Percentiles rank a stretch among this genome's conserved stretches.
These are phyloP conservation scores for Neurospora sp. DNA, from an alignment of 495 filamentous ascomycete species.

Conservation along the genomic window DNA sequence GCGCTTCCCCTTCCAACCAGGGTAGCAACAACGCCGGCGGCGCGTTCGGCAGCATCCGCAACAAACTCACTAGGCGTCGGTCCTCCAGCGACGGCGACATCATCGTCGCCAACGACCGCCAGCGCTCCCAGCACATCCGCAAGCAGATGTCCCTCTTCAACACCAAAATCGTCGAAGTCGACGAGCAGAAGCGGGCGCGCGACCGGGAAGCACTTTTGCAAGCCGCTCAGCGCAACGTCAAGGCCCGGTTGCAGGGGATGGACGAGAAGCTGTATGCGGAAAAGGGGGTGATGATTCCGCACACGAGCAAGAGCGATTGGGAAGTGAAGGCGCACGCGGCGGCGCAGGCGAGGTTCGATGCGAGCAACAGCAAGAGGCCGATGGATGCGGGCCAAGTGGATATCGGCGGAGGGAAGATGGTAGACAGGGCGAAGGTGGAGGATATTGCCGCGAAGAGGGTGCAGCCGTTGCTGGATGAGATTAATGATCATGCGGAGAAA, in stretches of 20 bases:
- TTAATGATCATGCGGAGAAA: constrained; percentile 62
- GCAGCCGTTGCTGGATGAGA: constrained; percentile 88
- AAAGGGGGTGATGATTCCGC: constrained; percentile 64
- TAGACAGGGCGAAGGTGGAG: constrained; percentile 73
- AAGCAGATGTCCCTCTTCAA: constrained; percentile 70
- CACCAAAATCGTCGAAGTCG: constrained; percentile 54
- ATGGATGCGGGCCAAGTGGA: constrained; percentile 54
- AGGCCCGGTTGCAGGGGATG: constrained; percentile 63
- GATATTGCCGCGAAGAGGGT: constrained; percentile 68
- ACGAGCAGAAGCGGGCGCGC: constrained; percentile 60
- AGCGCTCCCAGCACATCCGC: constrained; percentile 61
- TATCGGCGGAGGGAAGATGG: constrained; percentile 70
- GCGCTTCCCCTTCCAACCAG: neutral
- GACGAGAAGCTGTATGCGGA: constrained; percentile 69
- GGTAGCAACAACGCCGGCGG: constrained; percentile 14
- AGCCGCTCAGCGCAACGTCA: constrained; percentile 75
- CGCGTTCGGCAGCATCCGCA: constrained; percentile 41
- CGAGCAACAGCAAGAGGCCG: constrained; percentile 13
- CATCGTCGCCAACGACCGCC: constrained; percentile 46
- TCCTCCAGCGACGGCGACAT: constrained; percentile 59
- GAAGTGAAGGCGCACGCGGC: constrained; percentile 60
- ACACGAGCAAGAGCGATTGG: constrained; percentile 59
- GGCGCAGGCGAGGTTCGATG: constrained; percentile 55
- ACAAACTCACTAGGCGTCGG: constrained; percentile 50
- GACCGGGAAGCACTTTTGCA: constrained; percentile 69